Conservation (phyloP, 371 early-diverging fungal genomes). For the Globomyces sp. region DNA sequence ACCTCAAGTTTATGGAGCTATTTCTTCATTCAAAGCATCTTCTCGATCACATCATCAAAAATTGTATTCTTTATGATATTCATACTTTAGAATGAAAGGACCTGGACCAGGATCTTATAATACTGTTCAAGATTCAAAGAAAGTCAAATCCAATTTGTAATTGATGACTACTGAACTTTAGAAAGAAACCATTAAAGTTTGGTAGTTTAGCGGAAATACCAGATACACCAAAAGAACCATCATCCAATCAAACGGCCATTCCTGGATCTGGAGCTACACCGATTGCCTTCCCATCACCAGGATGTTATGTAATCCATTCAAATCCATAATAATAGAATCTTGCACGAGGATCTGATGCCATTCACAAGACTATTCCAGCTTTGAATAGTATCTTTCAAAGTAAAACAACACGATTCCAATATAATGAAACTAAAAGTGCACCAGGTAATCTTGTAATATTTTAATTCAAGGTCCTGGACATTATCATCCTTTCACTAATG, state of each 20-base stretch:
- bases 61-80: background rate
- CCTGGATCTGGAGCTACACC: constrained; percentile 24
- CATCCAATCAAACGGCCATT: constrained; percentile 14
- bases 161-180: background rate
- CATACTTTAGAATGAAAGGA: background rate
- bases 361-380: constrained; percentile 14
- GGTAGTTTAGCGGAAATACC: constrained; percentile 8
- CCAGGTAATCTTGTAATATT: background rate
- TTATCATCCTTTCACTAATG: background rate
- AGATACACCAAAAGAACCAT: constrained; percentile 13
- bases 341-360: constrained; percentile 23
- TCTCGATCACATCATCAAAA: constrained; percentile 19
- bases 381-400: constrained; percentile 34
- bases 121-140: background rate
- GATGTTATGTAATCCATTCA: constrained; percentile 3
- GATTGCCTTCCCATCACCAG: constrained; percentile 40
- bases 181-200: background rate
- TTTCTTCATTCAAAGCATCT: constrained; percentile 43
- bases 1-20: constrained; percentile 32
- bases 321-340: constrained; percentile 28
- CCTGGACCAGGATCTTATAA: constrained; percentile 33
- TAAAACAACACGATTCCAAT: constrained; percentile 26
- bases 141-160: background rate
- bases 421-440: too few relatives aligned
- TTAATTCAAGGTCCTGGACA: background rate